phyloP scores from a whole-genome alignment of 2,329 filamentous ascomycete species.

The Ophiostoma ips region DNA sequence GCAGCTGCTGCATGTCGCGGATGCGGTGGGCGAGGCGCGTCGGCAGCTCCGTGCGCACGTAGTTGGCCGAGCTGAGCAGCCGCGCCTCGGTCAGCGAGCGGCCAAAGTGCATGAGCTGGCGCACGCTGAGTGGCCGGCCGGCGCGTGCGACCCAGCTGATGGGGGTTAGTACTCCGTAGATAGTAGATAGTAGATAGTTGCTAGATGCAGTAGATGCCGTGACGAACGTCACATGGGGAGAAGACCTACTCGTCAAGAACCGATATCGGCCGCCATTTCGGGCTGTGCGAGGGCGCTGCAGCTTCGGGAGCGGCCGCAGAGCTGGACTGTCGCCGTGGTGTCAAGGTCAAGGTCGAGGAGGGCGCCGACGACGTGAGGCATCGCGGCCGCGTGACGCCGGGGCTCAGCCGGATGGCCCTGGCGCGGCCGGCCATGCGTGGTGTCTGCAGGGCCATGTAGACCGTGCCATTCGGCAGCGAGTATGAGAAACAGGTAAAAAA shows the following conservation, averaged over 20 bases:
- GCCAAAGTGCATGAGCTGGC: slow-evolving; percentile 94
- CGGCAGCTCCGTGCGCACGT: slow-evolving; percentile 87
- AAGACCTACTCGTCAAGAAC: slow-evolving; percentile 47
- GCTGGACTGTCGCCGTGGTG: neutral
- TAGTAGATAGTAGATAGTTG: no score
- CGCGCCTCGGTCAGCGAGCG: slow-evolving; percentile 81
- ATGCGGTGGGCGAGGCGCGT: slow-evolving; percentile 89
- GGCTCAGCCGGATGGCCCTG: slow-evolving; percentile 4
- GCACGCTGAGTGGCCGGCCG: slow-evolving; percentile 86
- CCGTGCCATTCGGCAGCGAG: slow-evolving; percentile 4
- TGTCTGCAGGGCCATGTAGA: slow-evolving; percentile 7
- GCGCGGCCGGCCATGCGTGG: slow-evolving; percentile 7
- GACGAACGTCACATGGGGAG: no score
- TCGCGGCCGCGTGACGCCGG: neutral
- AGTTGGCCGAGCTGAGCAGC: slow-evolving; percentile 89
- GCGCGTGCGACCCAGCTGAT: slow-evolving; percentile 93
- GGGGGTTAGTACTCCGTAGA: slow-evolving; percentile 5
- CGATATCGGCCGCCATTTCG: slow-evolving; percentile 47
- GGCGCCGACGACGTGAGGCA: neutral
- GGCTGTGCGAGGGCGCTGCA: slow-evolving; percentile 1
- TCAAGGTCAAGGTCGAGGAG: neutral
- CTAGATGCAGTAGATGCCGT: neutral
- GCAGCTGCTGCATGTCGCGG: slow-evolving; percentile 91
- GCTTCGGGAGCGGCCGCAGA: slow-evolving; percentile 1
- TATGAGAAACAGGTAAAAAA: neutral